These are phyloP conservation scores for Ascochyta clinopodiicola DNA, from an alignment of 2,329 filamentous ascomycete genomes.

Conservation along the genomic window DNA sequence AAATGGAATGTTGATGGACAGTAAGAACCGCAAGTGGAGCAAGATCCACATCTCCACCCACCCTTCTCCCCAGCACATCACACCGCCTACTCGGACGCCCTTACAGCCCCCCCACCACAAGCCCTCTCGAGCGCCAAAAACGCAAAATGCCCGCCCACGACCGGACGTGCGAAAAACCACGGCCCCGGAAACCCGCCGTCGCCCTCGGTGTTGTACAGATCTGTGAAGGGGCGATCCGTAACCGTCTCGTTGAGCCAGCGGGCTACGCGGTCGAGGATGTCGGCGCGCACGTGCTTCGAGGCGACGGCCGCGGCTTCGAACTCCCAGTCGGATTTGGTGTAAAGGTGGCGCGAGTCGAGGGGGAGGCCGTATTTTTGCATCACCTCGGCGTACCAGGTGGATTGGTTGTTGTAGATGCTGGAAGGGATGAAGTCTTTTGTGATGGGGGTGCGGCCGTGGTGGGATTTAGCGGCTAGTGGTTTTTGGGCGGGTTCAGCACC, in stretches of 20 bases:
- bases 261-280: conserved; percentile 77
- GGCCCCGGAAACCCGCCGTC: conserved; percentile 76
- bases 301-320: conserved; percentile 86
- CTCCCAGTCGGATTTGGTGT: conserved; percentile 91
- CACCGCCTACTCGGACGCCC: neutral
- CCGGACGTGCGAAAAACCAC: conserved; percentile 80
- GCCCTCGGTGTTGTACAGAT: conserved; percentile 82
- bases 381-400: conserved; percentile 79
- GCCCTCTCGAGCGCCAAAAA: conserved; percentile 82
- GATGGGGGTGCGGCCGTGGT: conserved; percentile 34
- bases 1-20: neutral
- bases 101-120: conserved; percentile 64
- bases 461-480: conserved; percentile 25
- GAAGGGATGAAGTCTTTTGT: conserved; percentile 71
- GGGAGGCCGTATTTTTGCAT: conserved; percentile 83
- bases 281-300: conserved; percentile 68
- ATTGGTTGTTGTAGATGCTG: conserved; percentile 78
- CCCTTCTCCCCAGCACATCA: neutral
- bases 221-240: conserved; percentile 77
- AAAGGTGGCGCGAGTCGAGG: conserved; percentile 80
- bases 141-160: conserved; percentile 85
- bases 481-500: conserved; percentile 22
- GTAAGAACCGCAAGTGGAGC: neutral
- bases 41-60: neutral
- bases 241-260: conserved; percentile 83